A percentile compares a stretch with the other conserved stretches of the same genome.
These are phyloP conservation scores for Adenanthera pavonina DNA, from an alignment of 306 rosid genomes.

Conservation along the genomic window DNA sequence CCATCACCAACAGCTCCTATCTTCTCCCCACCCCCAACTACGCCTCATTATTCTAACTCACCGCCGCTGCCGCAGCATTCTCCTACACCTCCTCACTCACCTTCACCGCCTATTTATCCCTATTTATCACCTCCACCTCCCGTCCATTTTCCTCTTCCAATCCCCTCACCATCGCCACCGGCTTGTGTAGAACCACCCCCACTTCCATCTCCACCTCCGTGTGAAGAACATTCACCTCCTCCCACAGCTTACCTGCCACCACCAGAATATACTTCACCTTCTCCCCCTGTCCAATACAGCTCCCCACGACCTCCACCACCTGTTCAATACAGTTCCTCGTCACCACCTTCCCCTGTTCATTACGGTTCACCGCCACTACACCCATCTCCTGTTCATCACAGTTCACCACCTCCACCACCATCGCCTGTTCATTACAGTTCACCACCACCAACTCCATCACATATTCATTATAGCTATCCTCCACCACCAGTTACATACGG, in stretches of 20 bases:
- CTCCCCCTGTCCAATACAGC: background rate
- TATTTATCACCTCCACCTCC: background rate
- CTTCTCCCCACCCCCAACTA: conserved; percentile 1
- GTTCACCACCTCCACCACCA: conserved; percentile 23
- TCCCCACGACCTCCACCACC: conserved; percentile 28
- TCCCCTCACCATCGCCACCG: background rate
- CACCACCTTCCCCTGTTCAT: conserved; percentile 49
- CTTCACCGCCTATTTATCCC: background rate
- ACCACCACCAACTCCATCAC: no score
- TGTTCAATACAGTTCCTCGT: background rate
- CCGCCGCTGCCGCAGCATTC: conserved; percentile 38
- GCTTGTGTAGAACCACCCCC: conserved; percentile 18
- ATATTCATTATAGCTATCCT: no score
- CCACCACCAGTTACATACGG: conserved; percentile 44
- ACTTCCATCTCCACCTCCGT: conserved; percentile 39
- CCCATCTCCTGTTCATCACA: no score
- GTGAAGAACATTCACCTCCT: background rate
- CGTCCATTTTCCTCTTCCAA: background rate
- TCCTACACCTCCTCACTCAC: background rate
- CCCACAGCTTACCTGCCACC: conserved; percentile 47
- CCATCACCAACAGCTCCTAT: background rate
- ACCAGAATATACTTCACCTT: conserved; percentile 24
- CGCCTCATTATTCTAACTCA: background rate
- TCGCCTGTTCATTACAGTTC: conserved; percentile 25
- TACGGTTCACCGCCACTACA: conserved; percentile 51